phyloP scores from a whole-genome alignment of 2,329 filamentous ascomycete species.

The Lachnellula arida region DNA sequence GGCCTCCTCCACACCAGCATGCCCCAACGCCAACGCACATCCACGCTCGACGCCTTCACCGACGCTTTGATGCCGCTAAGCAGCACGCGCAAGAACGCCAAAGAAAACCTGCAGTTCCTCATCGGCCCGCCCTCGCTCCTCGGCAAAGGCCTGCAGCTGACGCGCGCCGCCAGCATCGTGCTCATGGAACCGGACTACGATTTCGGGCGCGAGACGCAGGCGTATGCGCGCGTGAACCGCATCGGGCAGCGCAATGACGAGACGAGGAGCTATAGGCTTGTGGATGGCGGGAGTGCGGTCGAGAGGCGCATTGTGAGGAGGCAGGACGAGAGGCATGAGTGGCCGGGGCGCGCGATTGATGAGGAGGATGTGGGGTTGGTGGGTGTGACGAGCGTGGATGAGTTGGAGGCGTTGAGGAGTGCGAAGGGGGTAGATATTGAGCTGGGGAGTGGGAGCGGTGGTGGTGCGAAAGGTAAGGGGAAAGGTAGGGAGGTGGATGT shows the following conservation, averaged over 20 bases:
- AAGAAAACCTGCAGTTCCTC: constrained; percentile 7
- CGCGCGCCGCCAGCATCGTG: constrained; percentile 5
- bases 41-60: constrained; percentile 5
- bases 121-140: constrained; percentile 6
- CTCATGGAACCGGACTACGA: constrained; percentile 12
- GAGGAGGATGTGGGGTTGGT: background rate
- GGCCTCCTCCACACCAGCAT: constrained; percentile 7
- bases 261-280: background rate
- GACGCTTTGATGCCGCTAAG: background rate
- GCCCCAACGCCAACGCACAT: background rate
- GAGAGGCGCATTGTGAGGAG: background rate
- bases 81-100: background rate
- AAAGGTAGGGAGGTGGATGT: too few relatives aligned
- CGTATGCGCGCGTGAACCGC: constrained; percentile 10
- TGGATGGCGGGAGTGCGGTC: background rate
- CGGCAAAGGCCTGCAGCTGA: constrained; percentile 8
- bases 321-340: background rate
- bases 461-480: too few relatives aligned
- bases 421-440: too few relatives aligned
- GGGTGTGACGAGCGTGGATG: too few relatives aligned
- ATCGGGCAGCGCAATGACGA: constrained; percentile 7
- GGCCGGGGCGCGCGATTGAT: background rate
- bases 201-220: constrained; percentile 8
- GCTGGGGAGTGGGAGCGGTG: too few relatives aligned
- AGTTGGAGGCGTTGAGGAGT: too few relatives aligned